Evolutionary conservation across 106 monocot species (phyloP).

Genomic region (Dendrobium nobile): DNA sequence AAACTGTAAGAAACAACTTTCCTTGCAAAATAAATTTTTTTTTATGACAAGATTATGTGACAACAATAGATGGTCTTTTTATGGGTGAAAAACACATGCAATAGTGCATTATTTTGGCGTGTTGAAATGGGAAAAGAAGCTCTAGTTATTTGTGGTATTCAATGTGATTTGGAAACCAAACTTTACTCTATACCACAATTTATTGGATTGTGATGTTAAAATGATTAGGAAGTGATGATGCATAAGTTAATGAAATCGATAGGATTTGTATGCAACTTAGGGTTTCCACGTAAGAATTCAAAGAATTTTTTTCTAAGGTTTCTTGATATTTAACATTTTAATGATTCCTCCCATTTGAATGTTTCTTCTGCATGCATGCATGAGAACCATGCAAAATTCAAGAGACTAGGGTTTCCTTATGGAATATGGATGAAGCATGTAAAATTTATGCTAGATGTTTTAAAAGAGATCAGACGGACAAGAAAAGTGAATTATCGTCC

Average conservation of each 20-base stretch:
- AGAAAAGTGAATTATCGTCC: not conserved
- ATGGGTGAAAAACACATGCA: not conserved
- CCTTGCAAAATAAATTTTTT: not conserved
- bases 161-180: no score
- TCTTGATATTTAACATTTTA: not conserved
- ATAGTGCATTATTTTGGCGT: not conserved
- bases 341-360: not conserved
- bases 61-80: not conserved
- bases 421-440: not conserved
- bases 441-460: not conserved
- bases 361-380: not conserved
- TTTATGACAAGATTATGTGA: not conserved
- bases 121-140: not conserved
- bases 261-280: not conserved
- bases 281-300: not conserved
- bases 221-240: not conserved
- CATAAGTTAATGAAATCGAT: not conserved
- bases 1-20: not conserved
- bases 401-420: not conserved
- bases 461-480: not conserved
- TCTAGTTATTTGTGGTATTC: not conserved
- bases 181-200: not conserved
- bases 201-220: not conserved
- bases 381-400: not conserved
- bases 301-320: not conserved